These are phyloP conservation scores for Geotrichum klebahnii DNA, from an alignment of 1,139 yeast species.

Conservation along the genomic window DNA sequence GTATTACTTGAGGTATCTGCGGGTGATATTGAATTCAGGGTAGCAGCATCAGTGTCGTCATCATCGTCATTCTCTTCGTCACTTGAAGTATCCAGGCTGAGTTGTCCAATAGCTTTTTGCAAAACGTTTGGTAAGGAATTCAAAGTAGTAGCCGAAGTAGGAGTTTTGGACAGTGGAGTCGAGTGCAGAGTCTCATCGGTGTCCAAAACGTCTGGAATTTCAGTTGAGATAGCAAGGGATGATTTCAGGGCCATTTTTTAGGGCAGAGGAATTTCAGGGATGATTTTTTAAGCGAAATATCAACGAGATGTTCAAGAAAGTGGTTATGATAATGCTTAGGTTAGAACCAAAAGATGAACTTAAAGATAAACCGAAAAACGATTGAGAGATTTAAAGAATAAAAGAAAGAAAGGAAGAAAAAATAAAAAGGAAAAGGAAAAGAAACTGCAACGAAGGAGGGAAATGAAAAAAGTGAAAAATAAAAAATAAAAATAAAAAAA, in stretches of 20 bases:
- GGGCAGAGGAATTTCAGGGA: background rate
- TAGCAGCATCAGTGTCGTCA: background rate
- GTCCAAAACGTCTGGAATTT: too few species aligned
- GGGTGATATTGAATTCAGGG: conserved; percentile 5
- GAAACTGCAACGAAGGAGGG: background rate
- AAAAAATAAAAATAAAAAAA: background rate
- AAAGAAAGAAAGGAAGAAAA: background rate
- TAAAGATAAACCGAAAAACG: too few species aligned
- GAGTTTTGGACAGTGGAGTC: too few species aligned
- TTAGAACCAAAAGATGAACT: too few species aligned
- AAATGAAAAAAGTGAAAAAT: background rate
- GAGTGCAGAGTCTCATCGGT: too few species aligned
- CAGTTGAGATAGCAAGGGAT: background rate
- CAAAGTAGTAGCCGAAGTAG: too few species aligned
- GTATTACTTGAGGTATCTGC: background rate
- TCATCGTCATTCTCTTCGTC: background rate
- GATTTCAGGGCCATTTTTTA: background rate
- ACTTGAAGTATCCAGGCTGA: background rate
- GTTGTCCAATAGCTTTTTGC: too few species aligned
- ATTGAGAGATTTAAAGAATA: background rate
- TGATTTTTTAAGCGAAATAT: too few species aligned
- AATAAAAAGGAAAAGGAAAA: background rate
- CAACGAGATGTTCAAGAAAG: too few species aligned
- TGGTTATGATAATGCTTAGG: too few species aligned
- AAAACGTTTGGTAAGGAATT: too few species aligned